These are phyloP conservation scores for Mytilinidion resinicola DNA, from an alignment of 495 filamentous ascomycete genomes.

Conservation along the genomic window DNA sequence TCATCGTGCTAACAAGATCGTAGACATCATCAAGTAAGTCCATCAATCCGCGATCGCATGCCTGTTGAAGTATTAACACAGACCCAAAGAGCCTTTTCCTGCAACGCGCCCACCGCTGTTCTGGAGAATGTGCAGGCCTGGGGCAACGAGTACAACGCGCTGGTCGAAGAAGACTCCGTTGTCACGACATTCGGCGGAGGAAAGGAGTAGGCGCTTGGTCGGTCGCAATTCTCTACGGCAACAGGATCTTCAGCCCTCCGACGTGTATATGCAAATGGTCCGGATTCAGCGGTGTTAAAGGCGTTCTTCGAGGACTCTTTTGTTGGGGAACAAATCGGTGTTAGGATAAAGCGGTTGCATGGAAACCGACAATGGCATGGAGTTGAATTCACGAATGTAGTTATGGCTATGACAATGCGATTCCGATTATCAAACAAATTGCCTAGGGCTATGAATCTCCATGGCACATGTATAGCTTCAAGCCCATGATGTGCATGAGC, in stretches of 20 bases:
- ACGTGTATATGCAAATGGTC: neutral
- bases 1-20: slow-evolving; percentile 14
- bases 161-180: slow-evolving; percentile 71
- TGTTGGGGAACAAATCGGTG: too few relatives aligned
- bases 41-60: neutral
- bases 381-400: too few relatives aligned
- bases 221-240: neutral
- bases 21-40: slow-evolving; percentile 45
- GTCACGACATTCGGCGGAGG: slow-evolving; percentile 33
- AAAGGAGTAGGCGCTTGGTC: neutral
- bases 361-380: too few relatives aligned
- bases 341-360: too few relatives aligned
- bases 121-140: slow-evolving; percentile 61
- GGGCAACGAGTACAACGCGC: slow-evolving; percentile 56
- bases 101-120: slow-evolving; percentile 60
- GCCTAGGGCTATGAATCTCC: too few relatives aligned
- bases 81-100: slow-evolving; percentile 56
- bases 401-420: too few relatives aligned
- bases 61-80: neutral
- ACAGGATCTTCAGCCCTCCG: neutral
- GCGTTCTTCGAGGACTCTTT: too few relatives aligned
- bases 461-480: too few relatives aligned
- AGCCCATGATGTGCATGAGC: too few relatives aligned
- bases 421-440: too few relatives aligned
- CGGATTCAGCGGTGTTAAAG: neutral